These are phyloP conservation scores for Colletotrichum liaoningense DNA, from an alignment of 2,329 filamentous ascomycete genomes.

Conservation along the genomic window DNA sequence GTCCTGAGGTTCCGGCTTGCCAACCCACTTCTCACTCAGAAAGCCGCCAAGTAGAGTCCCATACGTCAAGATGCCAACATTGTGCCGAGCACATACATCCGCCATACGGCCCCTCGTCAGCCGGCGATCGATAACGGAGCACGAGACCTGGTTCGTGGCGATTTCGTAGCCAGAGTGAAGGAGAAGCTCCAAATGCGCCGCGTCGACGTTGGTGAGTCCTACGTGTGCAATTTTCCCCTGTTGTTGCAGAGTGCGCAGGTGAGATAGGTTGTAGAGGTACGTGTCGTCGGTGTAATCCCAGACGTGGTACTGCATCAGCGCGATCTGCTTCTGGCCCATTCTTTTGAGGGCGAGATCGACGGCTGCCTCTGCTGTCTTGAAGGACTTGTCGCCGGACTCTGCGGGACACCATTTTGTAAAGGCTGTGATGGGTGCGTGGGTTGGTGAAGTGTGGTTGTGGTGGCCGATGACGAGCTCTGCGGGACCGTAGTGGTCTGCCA, in stretches of 20 bases:
- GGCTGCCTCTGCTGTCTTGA: constrained; percentile 7
- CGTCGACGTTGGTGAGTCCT: constrained; percentile 26
- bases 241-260: neutral
- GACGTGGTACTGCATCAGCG: constrained; percentile 24
- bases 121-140: constrained; percentile 17
- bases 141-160: constrained; percentile 29
- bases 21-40: constrained; percentile 39
- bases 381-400: constrained; percentile 16
- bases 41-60: constrained; percentile 37
- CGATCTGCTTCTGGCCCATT: constrained; percentile 1
- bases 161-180: constrained; percentile 9
- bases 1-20: constrained; percentile 28
- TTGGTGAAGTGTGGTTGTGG: neutral
- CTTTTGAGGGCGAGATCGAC: constrained; percentile 12
- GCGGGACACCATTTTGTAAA: constrained; percentile 31
- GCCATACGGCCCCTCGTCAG: constrained; percentile 6
- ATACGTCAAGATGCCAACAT: constrained; percentile 14
- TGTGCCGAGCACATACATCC: neutral
- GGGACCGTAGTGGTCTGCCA: constrained; percentile 50
- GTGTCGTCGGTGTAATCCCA: constrained; percentile 29
- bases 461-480: constrained; percentile 24
- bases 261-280: constrained; percentile 24
- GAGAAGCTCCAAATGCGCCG: constrained; percentile 24
- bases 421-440: neutral
- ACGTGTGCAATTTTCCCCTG: constrained; percentile 8